A percentile compares a stretch with the other conserved stretches of the same genome.
phyloP scores from a whole-genome alignment of 768 basidiomycete genomes.

The Lentinula aciculospora region DNA sequence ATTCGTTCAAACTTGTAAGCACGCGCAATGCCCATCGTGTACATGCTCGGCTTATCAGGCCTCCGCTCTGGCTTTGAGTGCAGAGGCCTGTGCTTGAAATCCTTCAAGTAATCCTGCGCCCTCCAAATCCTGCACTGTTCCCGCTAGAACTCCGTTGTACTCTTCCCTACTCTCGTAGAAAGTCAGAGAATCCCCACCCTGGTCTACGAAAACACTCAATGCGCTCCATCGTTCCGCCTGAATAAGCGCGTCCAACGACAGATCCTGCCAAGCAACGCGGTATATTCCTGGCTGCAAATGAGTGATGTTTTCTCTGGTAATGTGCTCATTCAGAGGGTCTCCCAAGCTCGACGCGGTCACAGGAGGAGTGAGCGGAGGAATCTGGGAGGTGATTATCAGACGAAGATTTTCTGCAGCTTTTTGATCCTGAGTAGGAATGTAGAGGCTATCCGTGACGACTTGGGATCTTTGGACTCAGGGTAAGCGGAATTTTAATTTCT shows the following conservation, averaged over 20 bases:
- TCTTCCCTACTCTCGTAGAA: constrained; percentile 26
- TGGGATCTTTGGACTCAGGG: constrained; percentile 14
- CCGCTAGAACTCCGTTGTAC: constrained; percentile 11
- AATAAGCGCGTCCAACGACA: constrained; percentile 20
- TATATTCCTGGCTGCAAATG: constrained; percentile 17
- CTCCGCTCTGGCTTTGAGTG: not conserved
- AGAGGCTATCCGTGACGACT: constrained; percentile 19
- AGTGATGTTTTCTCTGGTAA: constrained; percentile 26
- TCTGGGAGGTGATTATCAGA: constrained; percentile 22
- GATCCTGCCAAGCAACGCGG: constrained; percentile 22
- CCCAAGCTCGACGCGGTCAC: constrained; percentile 21
- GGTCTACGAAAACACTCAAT: constrained; percentile 15
- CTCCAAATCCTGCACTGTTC: constrained; percentile 1
- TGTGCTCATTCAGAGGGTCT: constrained; percentile 19
- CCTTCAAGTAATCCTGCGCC: constrained; percentile 1
- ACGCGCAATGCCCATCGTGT: too few relatives aligned
- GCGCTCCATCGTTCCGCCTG: constrained; percentile 24
- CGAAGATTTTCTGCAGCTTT: constrained; percentile 16
- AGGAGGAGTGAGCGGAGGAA: constrained; percentile 24
- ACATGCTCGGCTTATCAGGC: not conserved
- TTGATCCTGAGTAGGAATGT: constrained; percentile 19
- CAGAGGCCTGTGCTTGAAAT: not conserved
- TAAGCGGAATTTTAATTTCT: not conserved
- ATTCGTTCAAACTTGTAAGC: too few relatives aligned
- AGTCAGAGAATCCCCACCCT: constrained; percentile 15